Base-by-base conservation (phyloP, 179 eudicot species). In the Heliamphora pulchella region DNA sequence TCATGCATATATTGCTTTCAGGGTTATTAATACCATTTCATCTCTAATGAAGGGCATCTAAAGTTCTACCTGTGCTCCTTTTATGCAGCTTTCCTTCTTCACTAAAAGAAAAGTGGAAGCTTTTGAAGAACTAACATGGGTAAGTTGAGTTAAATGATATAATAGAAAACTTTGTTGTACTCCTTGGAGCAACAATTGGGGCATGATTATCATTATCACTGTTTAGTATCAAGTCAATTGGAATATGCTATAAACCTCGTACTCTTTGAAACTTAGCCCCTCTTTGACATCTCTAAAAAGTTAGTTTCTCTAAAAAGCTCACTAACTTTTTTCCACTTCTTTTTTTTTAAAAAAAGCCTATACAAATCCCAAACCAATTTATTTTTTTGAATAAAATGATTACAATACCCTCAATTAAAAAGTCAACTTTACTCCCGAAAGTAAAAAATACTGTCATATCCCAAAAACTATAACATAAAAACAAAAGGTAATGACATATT, bases 101-200 rank as follows among this genome's bases (percentile, higher is more conserved):
- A 92, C 98, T 20, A 84, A 87, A 39, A 90, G 95, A 81, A 82
- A 88, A 58, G 80, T 93, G 65, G 79, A 83, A 22, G 97, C 94
- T 18, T 82, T 91, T 44, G 98, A 93, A 86, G 98, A 93, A 83
- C 79, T 93, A 55, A 92, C 94, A 18, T 89, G 98, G 98, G 98
- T 93, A 81, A 70, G 91, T 85, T n/a, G 70, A 62, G 31, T 18
- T 8, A 51, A 50, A 20, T 65, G 74, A 39, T 53, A 53, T 61
- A 31, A 46, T 15, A 0, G 43, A 3, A 2, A 80, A 64, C n/a
- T 20, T 1, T 69, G 13, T 39, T 18, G 54, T 47, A 14, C 8
- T 17, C 8, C 61, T 47, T 51, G 8, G 22, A 7, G 39, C 22
- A 61, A 72, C 6, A 4, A 51, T 20, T 47, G 4, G 20, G 7